These are phyloP conservation scores for Cryphonectria japonica DNA, from an alignment of 2,329 filamentous ascomycete genomes.

Conservation along the genomic window DNA sequence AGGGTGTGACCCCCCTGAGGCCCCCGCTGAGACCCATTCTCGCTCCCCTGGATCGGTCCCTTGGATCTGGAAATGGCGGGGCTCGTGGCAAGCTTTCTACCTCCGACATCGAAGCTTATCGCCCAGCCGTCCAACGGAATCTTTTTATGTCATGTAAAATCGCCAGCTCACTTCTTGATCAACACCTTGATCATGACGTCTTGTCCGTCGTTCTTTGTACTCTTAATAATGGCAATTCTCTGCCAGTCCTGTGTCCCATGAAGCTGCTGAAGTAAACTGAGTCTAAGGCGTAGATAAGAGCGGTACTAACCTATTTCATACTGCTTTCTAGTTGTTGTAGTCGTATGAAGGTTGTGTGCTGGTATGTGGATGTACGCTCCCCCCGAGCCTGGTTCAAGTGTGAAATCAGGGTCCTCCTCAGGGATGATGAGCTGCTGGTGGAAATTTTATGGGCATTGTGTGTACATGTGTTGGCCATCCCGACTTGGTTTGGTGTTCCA, in stretches of 20 bases:
- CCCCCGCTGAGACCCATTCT: conserved; percentile 1
- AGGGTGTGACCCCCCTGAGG: background rate
- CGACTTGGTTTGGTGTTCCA: background rate
- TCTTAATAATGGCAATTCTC: background rate
- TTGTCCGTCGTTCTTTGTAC: background rate
- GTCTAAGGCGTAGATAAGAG: background rate
- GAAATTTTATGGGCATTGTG: no score
- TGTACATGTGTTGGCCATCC: background rate
- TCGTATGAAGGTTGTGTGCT: background rate
- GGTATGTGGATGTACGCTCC: background rate
- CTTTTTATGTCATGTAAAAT: background rate
- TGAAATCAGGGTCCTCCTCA: background rate
- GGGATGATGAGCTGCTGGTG: background rate
- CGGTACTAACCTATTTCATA: no score
- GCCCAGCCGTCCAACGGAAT: conserved; percentile 3
- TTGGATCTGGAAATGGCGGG: conserved; percentile 18
- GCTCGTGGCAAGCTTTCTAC: conserved; percentile 2
- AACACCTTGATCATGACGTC: background rate
- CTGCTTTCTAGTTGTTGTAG: no score
- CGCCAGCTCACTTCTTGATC: conserved; percentile 4
- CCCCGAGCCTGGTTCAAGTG: background rate
- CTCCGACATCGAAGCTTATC: conserved; percentile 26
- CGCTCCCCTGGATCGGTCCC: conserved; percentile 7
- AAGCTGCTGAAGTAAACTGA: background rate
- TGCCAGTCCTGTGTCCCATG: background rate